These are phyloP conservation scores for Chloranthus sessilifolius DNA, from an alignment of 164 flowering plant genomes.

Conservation along the genomic window DNA sequence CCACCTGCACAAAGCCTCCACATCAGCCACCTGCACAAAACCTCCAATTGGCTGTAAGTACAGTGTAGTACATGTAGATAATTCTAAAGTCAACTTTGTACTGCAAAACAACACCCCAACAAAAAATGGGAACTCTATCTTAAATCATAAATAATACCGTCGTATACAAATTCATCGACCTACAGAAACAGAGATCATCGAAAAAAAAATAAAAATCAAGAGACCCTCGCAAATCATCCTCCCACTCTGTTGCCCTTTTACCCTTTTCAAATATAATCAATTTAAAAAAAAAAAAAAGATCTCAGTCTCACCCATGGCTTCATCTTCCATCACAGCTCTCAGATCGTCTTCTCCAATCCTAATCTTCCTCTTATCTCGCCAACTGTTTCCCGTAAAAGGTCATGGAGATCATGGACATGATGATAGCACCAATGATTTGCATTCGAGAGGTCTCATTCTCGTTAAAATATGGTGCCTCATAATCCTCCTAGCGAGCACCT, in stretches of 20 bases:
- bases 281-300: neutral
- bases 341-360: conserved; percentile 26
- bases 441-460: conserved; percentile 35
- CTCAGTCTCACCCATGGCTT: conserved; percentile 21
- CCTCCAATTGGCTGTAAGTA: no score
- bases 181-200: neutral
- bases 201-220: neutral
- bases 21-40: no score
- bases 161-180: no score
- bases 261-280: neutral
- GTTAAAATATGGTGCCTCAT: conserved; percentile 73
- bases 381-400: conserved; percentile 18
- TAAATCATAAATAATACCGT: neutral
- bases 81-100: conserved; percentile 1
- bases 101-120: neutral
- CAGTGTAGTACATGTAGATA: conserved; percentile 5
- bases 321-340: conserved; percentile 11
- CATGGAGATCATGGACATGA: conserved; percentile 32
- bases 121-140: neutral
- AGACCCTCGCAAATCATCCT: neutral
- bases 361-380: conserved; percentile 21
- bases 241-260: no score
- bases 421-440: conserved; percentile 20
- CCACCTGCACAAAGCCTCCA: no score
- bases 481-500: conserved; percentile 57